Evolutionary conservation across 352 stramenopile species (phyloP).

Genomic region (Phytopythium montanum): DNA sequence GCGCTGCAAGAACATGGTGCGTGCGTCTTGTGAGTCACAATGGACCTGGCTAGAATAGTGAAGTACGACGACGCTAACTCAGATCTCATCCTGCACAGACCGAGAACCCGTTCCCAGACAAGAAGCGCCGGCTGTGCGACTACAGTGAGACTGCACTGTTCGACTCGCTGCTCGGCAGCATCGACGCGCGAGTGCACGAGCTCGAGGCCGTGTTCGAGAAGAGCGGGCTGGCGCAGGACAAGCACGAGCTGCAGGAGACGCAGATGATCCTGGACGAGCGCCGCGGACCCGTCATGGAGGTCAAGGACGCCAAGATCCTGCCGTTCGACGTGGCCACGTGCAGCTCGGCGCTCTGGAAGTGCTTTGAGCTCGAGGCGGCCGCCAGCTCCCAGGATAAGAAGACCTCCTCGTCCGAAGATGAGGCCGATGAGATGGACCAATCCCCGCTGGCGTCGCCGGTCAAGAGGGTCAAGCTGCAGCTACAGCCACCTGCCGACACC

Average conservation of each 20-base stretch:
- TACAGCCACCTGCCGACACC: slow-evolving; percentile 20
- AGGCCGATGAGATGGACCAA: not conserved
- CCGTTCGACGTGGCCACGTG: slow-evolving; percentile 39
- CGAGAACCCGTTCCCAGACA: slow-evolving; percentile 19
- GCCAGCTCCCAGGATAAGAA: not conserved
- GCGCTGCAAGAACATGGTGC: slow-evolving; percentile 35
- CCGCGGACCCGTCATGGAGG: slow-evolving; percentile 41
- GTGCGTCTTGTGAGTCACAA: not conserved
- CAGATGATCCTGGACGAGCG: slow-evolving; percentile 52
- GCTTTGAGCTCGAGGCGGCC: slow-evolving; percentile 21
- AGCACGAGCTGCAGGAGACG: slow-evolving; percentile 39
- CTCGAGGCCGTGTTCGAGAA: slow-evolving; percentile 43
- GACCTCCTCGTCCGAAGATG: not conserved
- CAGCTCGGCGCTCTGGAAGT: slow-evolving; percentile 30
- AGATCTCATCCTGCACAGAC: slow-evolving; percentile 8
- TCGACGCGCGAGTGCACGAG: slow-evolving; percentile 31
- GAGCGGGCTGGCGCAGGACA: slow-evolving; percentile 25
- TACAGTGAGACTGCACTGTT: slow-evolving; percentile 33
- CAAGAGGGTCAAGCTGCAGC: slow-evolving; percentile 13
- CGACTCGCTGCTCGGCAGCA: slow-evolving; percentile 21
- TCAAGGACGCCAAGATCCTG: slow-evolving; percentile 47
- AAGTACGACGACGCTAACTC: too few relatives aligned
- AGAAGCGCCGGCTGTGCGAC: slow-evolving; percentile 25
- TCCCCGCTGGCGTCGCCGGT: slow-evolving; percentile 16
- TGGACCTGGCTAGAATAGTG: too few relatives aligned